Evolutionary conservation across 192 early-diverging fungal genomes (phyloP).

Genomic region (Irineochytrium annulatum): DNA sequence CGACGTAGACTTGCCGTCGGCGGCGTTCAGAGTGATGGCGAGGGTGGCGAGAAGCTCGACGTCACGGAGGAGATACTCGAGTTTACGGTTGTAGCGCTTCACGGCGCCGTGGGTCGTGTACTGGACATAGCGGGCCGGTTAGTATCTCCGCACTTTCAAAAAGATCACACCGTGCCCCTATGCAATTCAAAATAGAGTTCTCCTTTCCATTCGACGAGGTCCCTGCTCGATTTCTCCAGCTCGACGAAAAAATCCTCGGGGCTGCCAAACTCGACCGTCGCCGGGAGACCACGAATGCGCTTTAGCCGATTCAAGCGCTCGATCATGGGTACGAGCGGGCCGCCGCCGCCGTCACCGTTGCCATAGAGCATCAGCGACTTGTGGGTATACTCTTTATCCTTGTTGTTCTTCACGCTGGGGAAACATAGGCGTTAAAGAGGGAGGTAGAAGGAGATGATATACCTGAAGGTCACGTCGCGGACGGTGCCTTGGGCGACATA

Average conservation of each 20-base stretch:
- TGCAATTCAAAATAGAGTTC: constrained; percentile 97
- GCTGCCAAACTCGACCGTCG: constrained; percentile 68
- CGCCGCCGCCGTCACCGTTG: constrained; percentile 94
- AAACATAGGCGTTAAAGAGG: not conserved
- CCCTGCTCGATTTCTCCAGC: constrained; percentile 63
- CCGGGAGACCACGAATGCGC: constrained; percentile 71
- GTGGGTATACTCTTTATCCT: constrained; percentile 80
- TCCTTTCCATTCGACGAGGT: constrained; percentile 85
- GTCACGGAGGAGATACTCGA: constrained; percentile 80
- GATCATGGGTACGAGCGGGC: constrained; percentile 77
- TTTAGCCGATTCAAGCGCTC: constrained; percentile 74
- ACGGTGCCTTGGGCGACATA: constrained; percentile 64
- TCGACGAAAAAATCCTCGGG: constrained; percentile 83
- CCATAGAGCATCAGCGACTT: constrained; percentile 88
- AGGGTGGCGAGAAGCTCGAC: constrained; percentile 72
- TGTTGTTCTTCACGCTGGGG: constrained; percentile 77
- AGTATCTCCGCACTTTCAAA: constrained; percentile 11
- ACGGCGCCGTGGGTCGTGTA: constrained; percentile 88
- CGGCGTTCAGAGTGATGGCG: no score
- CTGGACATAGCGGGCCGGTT: not conserved
- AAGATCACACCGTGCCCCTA: constrained; percentile 70
- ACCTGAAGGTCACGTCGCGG: constrained; percentile 10
- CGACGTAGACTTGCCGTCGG: constrained; percentile 8
- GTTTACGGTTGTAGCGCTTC: constrained; percentile 82
- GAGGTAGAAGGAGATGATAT: not conserved